Conservation (phyloP, 2,329 filamentous ascomycete genomes). For the Dactylellina drechsleri region DNA sequence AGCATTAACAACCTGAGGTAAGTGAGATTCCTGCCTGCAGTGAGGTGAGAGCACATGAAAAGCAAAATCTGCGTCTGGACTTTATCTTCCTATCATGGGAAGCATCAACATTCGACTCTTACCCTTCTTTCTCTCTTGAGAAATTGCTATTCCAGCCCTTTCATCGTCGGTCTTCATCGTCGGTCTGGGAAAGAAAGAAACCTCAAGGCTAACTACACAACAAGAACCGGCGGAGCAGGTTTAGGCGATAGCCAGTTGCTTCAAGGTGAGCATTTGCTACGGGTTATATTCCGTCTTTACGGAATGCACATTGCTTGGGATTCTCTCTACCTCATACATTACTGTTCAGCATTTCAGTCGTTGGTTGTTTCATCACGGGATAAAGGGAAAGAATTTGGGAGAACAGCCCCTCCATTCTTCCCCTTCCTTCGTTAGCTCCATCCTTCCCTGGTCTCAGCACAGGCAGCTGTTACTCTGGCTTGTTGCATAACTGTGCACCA, state of each 20-base stretch:
- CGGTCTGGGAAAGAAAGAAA: background rate
- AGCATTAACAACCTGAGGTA: constrained; percentile 54
- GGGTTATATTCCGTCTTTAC: constrained; percentile 45
- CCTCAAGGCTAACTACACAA: constrained; percentile 1
- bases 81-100: constrained; percentile 54
- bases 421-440: constrained; percentile 54
- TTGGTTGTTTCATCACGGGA: constrained; percentile 55
- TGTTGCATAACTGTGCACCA: constrained; percentile 54
- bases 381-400: constrained; percentile 51
- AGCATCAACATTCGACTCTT: constrained; percentile 31
- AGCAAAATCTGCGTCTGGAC: constrained; percentile 45
- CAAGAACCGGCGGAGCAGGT: constrained; percentile 12
- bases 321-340: constrained; percentile 48
- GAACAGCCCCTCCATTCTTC: constrained; percentile 52
- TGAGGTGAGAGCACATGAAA: constrained; percentile 34
- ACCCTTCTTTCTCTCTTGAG: constrained; percentile 36
- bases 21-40: constrained; percentile 53
- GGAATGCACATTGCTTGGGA: constrained; percentile 43
- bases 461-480: constrained; percentile 55
- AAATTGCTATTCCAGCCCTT: constrained; percentile 43
- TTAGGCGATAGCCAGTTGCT: constrained; percentile 35
- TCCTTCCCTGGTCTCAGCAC: constrained; percentile 54
- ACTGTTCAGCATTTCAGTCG: constrained; percentile 52
- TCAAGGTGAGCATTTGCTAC: constrained; percentile 48
- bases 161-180: background rate